Evolutionary conservation across 768 basidiomycete species (phyloP).

Genomic region (Phlebiopsis flavidoalba): DNA sequence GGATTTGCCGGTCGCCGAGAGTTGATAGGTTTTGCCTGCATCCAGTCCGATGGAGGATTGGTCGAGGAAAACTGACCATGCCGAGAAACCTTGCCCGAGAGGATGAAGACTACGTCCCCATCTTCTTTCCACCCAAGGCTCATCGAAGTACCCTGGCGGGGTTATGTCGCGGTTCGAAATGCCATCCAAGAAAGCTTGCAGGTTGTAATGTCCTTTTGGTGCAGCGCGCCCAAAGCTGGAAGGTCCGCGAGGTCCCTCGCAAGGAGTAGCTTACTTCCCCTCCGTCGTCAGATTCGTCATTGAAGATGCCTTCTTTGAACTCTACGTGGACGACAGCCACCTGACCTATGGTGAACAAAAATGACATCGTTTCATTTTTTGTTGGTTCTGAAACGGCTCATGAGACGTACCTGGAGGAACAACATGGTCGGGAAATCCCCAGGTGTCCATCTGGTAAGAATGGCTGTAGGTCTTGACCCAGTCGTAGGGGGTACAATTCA

Average conservation of each 20-base stretch:
- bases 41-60: slow-evolving; percentile 10
- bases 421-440: slow-evolving; percentile 1
- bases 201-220: not conserved
- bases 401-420: slow-evolving; percentile 2
- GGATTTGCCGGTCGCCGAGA: slow-evolving; percentile 7
- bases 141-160: slow-evolving; percentile 1
- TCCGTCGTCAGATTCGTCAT: not conserved
- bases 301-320: slow-evolving; percentile 1
- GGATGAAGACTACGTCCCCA: slow-evolving; percentile 4
- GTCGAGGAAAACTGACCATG: slow-evolving; percentile 4
- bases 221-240: slow-evolving; percentile 7
- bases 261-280: slow-evolving; percentile 3
- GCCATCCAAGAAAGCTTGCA: not conserved
- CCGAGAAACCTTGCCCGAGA: slow-evolving; percentile 5
- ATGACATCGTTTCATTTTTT: not conserved
- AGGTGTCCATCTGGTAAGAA: slow-evolving; percentile 7
- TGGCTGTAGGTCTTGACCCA: not conserved
- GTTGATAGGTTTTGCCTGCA: slow-evolving; percentile 3
- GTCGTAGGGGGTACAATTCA: slow-evolving; percentile 7
- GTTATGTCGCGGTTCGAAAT: slow-evolving; percentile 1
- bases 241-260: slow-evolving; percentile 1
- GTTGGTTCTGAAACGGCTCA: not conserved
- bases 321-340: not conserved
- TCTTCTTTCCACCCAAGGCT: slow-evolving; percentile 8
- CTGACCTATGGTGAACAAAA: not conserved